Evolutionary conservation across 1,284 basidiomycete species (phyloP), one percentile per base, ranked within the genome.

Genomic region (Rhodotorula glutinis): DNA sequence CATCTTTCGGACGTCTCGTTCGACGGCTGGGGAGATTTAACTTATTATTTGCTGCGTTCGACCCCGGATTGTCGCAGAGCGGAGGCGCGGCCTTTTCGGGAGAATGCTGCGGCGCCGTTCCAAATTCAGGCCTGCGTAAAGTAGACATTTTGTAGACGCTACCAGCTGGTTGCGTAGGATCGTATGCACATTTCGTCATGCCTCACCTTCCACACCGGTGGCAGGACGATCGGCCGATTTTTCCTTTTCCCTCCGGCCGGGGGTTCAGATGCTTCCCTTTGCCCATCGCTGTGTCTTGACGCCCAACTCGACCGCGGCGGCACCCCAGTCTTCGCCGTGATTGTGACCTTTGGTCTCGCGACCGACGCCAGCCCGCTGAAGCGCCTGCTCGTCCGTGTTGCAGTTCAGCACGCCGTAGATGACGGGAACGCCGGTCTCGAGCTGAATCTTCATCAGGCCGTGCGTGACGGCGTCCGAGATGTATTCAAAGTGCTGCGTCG

Each of bases 401-500:
- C 88, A 91, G 21, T 95, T 99, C 75, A 99, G 82, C 19, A 99
- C 92, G 43, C 96, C 96, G 78, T 98, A 95, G 72, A 99, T 89
- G 75, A 98, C 91, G 0, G 95, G 95, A n/a, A 90, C 86, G 27
- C 91, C 91, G 3, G 89, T 88, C 79, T 98, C 94, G 74, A 98
- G 82, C 78, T 94, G 92, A 33, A 97, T 85, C 72, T 86, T 86
- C 95, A 98, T 98, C 74, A 98, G 83, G 47, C 88, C 93, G 75
- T 95, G 88, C 53, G 91, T 88, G 67, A 96, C 91, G 64, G 87
- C 85, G 75, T 98, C 93, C 78, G 87, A 91, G 79, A 98, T 99
- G 83, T 99, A 99, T 80, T 97, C 93, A 78, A 96, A 97, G 81
- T 97, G 93, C 91, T 95, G 95, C 21, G 93, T 96, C 5, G 86